phyloP scores from a whole-genome alignment of 192 early-diverging fungal species.

The Coemansia sp. region DNA sequence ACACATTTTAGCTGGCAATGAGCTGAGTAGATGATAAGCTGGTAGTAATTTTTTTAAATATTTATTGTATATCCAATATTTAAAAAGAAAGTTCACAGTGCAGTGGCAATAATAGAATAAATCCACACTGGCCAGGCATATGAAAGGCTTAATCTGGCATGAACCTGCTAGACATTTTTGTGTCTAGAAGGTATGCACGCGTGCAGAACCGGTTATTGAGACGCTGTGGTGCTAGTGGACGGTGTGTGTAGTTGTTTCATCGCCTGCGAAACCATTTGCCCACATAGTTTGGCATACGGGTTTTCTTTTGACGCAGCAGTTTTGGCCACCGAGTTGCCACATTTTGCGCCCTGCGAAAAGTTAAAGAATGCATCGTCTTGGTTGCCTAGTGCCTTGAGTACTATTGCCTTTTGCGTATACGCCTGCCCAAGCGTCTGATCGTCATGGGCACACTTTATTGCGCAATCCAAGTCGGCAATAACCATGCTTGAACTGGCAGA shows the following conservation, averaged over 20 bases:
- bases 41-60: too few species aligned
- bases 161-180: background rate
- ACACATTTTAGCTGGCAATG: too few species aligned
- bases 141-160: too few species aligned
- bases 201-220: too few species aligned
- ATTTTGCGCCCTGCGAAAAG: constrained; percentile 58
- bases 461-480: constrained; percentile 56
- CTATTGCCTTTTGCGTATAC: constrained; percentile 64
- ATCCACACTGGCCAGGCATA: too few species aligned
- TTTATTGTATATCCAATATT: too few species aligned
- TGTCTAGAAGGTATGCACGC: too few species aligned
- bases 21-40: too few species aligned
- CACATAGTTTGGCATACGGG: constrained; percentile 72
- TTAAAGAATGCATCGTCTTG: constrained; percentile 50
- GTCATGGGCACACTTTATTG: constrained; percentile 58
- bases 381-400: constrained; percentile 53
- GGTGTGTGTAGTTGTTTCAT: constrained; percentile 52
- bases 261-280: constrained; percentile 58
- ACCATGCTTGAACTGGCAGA: constrained; percentile 30
- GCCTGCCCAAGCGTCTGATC: constrained; percentile 50
- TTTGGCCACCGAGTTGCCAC: background rate
- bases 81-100: too few species aligned
- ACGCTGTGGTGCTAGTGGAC: background rate
- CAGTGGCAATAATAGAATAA: too few species aligned
- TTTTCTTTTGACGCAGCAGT: constrained; percentile 55